These are phyloP conservation scores for Microcos paniculata DNA, from an alignment of 345 rosid species.

Conservation along the genomic window DNA sequence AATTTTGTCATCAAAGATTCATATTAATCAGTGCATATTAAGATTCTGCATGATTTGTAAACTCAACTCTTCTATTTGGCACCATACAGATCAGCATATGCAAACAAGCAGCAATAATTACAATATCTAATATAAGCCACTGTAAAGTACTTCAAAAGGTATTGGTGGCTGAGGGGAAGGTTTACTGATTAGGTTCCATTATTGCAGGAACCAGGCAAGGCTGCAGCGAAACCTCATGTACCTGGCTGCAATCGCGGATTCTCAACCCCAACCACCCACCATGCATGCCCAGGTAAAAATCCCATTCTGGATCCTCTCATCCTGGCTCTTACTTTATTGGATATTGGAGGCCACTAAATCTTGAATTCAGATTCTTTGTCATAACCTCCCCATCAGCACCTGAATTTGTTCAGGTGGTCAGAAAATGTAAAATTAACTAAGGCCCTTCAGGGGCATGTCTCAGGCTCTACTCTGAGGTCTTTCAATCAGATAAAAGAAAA, in stretches of 20 bases:
- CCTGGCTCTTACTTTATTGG: not conserved
- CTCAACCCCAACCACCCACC: conserved; percentile 97
- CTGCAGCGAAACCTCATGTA: conserved; percentile 97
- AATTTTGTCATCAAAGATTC: not conserved
- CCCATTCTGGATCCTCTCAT: not conserved
- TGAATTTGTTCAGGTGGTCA: not conserved
- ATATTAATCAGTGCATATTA: not conserved
- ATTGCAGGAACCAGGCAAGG: conserved; percentile 88
- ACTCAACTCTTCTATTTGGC: not conserved
- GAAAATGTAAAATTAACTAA: not conserved
- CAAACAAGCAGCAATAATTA: not conserved
- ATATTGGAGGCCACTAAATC: not conserved
- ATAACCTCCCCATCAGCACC: not conserved
- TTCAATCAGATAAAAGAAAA: not conserved
- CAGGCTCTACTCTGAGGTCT: not conserved
- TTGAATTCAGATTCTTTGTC: not conserved
- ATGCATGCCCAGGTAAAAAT: conserved; percentile 76
- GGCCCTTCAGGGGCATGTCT: not conserved
- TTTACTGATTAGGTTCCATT: conserved; percentile 9
- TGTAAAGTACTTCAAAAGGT: not conserved
- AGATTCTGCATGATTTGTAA: not conserved
- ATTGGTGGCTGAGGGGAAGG: not conserved
- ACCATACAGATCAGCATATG: not conserved
- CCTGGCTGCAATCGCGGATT: conserved; percentile 98
- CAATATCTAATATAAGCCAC: not conserved